These are phyloP conservation scores for Oryza longistaminata DNA, from an alignment of 176 grass and related monocot species.

Conservation along the genomic window DNA sequence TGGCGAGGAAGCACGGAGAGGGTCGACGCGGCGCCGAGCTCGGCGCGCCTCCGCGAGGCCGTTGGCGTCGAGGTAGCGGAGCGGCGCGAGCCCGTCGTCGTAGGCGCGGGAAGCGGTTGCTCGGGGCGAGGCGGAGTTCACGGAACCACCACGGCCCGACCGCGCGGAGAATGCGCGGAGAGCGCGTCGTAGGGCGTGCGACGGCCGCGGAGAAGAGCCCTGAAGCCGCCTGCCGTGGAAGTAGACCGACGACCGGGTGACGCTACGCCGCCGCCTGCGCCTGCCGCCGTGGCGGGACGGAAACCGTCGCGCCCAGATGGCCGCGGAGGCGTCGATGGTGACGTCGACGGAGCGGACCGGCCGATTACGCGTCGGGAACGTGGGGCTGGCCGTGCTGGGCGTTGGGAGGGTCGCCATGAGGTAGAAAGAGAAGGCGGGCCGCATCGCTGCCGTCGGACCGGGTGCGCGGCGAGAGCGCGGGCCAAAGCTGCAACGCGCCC, in stretches of 20 bases:
- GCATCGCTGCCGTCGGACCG: not conserved
- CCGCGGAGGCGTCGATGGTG: constrained; percentile 52
- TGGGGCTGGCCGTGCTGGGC: constrained; percentile 4
- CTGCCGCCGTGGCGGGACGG: too few species aligned
- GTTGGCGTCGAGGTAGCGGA: constrained; percentile 36
- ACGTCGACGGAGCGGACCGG: constrained; percentile 55
- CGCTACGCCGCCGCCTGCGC: not conserved
- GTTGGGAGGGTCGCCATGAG: not conserved
- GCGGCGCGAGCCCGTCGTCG: constrained; percentile 59
- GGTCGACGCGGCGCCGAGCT: constrained; percentile 31
- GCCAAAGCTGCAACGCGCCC: constrained; percentile 48
- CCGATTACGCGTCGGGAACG: constrained; percentile 24
- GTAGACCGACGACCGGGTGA: constrained; percentile 59
- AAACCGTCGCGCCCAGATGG: constrained; percentile 59
- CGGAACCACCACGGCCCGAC: constrained; percentile 45
- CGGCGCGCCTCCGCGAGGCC: not conserved
- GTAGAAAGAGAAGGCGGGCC: not conserved
- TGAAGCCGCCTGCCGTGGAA: constrained; percentile 86
- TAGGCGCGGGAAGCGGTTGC: constrained; percentile 65
- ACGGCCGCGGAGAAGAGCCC: constrained; percentile 58
- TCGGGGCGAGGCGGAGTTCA: constrained; percentile 65
- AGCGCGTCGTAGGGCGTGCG: constrained; percentile 49
- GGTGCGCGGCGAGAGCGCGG: constrained; percentile 15
- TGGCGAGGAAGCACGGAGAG: constrained; percentile 53
- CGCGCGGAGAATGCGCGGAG: constrained; percentile 46